Evolutionary conservation across 2,329 filamentous ascomycete genomes (phyloP), one percentile per base, ranked within the genome.

Genomic region (Pseudogymnoascus sp.): DNA sequence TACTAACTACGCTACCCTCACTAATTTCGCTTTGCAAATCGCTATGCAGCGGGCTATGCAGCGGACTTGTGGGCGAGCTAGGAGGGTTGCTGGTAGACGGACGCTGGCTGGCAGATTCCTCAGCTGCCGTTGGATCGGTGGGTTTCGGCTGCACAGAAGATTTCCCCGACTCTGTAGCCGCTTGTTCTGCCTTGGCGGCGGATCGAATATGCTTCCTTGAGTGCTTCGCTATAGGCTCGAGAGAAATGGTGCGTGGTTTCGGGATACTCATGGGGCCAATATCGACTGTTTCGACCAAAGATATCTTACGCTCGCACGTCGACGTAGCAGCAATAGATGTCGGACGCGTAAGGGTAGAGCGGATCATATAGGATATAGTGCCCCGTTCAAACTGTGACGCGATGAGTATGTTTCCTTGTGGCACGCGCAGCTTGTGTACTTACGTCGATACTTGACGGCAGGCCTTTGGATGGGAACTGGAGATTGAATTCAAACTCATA

Each of bases 401-500:
- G 28, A 35, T 55, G 14, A 61, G 38, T 61, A 23, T 36, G n/a
- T 45, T 58, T 22, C 28, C 41, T 12, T 28, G 23, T 33, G 38
- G 11, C 33, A 60, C 23, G 33, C 22, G 38, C 19, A 22, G 35
- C 45, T 42, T 58, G n/a, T 12, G 58, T 41, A 80, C 90, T 72
- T 82, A 97, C 93, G 77, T 96, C 92, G 71, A 99, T 93, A 74
- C 93, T 97, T 75, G 91, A 96, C n/a, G 90, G 90, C 63, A 94
- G 76, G 4, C 82, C 83, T 68, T 85, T 83, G 59, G 82, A 78
- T 2, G 88, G 88, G 67, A 91, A 90, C 62, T 87, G 78, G 65
- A 91, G 76, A 69, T 90, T 85, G 68, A 91, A 91, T 64, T 89
- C 86, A 74, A 94, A 94, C 73, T 92, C 86, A 71, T 91, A 93